Evolutionary conservation across 163 green algal species (phyloP), one percentile per base, ranked within the genome.

Genomic region (Scenedesmus sp.): DNA sequence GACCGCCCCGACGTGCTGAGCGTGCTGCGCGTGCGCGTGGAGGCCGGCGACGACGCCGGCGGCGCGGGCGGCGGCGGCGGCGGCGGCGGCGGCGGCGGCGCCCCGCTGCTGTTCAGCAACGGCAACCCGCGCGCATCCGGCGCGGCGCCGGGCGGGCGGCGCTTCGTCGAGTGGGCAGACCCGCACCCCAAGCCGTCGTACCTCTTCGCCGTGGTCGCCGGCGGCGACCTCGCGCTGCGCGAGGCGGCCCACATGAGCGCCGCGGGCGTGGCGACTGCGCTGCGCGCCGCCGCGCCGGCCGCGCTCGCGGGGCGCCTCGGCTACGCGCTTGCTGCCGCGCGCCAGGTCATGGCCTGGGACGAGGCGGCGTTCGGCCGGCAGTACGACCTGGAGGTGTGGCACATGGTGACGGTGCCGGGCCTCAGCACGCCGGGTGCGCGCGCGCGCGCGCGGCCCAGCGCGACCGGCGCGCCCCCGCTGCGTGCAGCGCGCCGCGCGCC

Each of bases 111-210:
- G 74, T 90, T 99, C 24, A 89, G 79, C 71, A 99, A 99, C 79
- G 96, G 96, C 76, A 99, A 99, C 91, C 89, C 98, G 39, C 63
- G 94, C 5, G 88, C 93, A 4, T 51, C 33, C 4, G 96, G 96
- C 2, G 48, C 17, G 48, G 18, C 17, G 17, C 17, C 17, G 17
- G 48, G 18, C 48, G 65, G 56, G 75, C 91, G 87, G 72, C 94
- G 97, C 84, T 98, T 90, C 71, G 86, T 92, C 0, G 85, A 97
- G 58, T 99, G 95, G 96, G 89, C 15, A 83, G 96, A 99, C 86
- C 96, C 96, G 15, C 98, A 91, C 78, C 77, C 75, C 53, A 99
- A 99, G 90, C 96, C 96, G 11, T 97, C 89, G 87, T 99, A 99
- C 88, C 48, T n/a, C n/a, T n/a, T n/a, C n/a, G n/a, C n/a, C n/a